phyloP scores from a whole-genome alignment of 2,329 filamentous ascomycete genomes.

The Arachnomyces sp. region DNA sequence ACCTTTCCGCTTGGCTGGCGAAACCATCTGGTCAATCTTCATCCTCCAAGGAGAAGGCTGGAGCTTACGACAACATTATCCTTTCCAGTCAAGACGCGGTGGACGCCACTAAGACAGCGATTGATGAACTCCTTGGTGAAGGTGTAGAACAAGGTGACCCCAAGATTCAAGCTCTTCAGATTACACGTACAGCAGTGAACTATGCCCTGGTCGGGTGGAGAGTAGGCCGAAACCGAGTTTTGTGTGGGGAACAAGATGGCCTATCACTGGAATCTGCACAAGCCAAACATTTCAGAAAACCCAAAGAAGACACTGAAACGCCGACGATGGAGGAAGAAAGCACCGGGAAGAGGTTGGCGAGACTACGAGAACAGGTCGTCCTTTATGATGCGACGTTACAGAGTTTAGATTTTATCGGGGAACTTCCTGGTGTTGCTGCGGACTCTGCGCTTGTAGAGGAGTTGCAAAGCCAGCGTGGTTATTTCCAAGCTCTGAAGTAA shows the following conservation, averaged over 20 bases:
- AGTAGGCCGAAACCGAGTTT: constrained; percentile 81
- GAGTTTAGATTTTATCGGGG: constrained; percentile 81
- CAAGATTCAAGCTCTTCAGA: constrained; percentile 84
- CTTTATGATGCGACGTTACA: constrained; percentile 87
- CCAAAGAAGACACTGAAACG: constrained; percentile 43
- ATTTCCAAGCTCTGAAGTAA: constrained; percentile 84
- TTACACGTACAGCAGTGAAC: constrained; percentile 87
- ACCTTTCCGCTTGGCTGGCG: constrained; percentile 43
- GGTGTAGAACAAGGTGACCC: constrained; percentile 75
- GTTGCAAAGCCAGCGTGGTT: constrained; percentile 68
- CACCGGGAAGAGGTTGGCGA: constrained; percentile 66
- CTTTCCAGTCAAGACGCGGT: constrained; percentile 88
- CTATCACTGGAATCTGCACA: constrained; percentile 46
- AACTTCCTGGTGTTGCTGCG: constrained; percentile 81
- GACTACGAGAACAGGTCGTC: constrained; percentile 77
- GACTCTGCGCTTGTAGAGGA: constrained; percentile 69
- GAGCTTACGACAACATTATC: constrained; percentile 84
- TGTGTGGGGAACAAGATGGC: constrained; percentile 79
- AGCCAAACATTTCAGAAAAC: constrained; percentile 45
- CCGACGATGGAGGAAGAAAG: constrained; percentile 53
- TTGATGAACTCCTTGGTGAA: constrained; percentile 80
- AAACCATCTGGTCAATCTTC: constrained; percentile 32
- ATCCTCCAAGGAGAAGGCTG: constrained; percentile 58
- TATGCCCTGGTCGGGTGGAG: constrained; percentile 93
- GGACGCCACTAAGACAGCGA: constrained; percentile 85